Percentiles rank a stretch among this genome's conserved stretches.
phyloP scores from a whole-genome alignment of 768 basidiomycete species.

The Podaxis sp. region DNA sequence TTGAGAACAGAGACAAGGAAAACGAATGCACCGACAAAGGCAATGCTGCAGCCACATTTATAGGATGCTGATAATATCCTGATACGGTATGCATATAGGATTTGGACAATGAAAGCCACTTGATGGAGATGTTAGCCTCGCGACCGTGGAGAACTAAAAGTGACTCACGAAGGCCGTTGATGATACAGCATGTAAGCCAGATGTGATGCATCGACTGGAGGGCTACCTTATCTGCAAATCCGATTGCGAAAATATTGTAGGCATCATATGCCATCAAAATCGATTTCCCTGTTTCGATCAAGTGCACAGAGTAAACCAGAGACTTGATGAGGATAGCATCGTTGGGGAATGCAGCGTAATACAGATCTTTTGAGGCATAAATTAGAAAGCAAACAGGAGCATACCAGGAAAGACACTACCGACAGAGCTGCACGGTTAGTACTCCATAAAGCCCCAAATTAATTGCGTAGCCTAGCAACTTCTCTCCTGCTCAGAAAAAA shows the following conservation, averaged over 20 bases:
- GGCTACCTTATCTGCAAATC: neutral
- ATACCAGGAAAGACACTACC: neutral
- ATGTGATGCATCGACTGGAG: neutral
- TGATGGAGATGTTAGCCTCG: neutral
- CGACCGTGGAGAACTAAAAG: neutral
- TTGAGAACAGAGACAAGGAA: neutral
- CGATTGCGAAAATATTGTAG: neutral
- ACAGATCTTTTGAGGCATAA: neutral
- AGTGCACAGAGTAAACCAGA: conserved; percentile 3
- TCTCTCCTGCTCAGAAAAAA: neutral
- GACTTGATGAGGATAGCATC: conserved; percentile 1
- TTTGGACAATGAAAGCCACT: conserved; percentile 24
- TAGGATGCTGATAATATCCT: conserved; percentile 18
- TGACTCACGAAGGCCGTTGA: neutral
- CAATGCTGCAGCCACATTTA: neutral
- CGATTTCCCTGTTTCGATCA: neutral
- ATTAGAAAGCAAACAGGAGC: neutral
- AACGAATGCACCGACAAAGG: neutral
- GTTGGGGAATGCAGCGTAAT: conserved; percentile 7
- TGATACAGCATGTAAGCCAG: neutral
- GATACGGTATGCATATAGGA: conserved; percentile 25
- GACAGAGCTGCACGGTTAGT: neutral
- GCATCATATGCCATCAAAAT: neutral
- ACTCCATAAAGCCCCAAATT: neutral
- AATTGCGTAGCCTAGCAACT: neutral